Conservation (phyloP, 2,329 filamentous ascomycete species). For the Sclerotinia borealis region DNA sequence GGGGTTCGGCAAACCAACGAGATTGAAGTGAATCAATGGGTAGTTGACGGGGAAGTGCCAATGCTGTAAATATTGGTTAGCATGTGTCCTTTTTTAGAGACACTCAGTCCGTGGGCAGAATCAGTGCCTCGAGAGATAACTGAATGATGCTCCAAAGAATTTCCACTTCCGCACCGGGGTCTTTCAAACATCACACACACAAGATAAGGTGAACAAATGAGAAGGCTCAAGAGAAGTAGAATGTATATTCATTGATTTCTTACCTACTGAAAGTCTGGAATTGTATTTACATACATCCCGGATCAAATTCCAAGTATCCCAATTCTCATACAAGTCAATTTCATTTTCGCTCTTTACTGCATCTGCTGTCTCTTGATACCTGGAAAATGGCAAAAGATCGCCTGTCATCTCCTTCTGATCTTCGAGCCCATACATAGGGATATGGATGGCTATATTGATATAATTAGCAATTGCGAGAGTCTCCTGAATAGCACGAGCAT, state of each 20-base stretch:
- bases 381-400: slow-evolving; percentile 30
- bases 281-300: slow-evolving; percentile 82
- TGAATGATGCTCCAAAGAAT: slow-evolving; percentile 25
- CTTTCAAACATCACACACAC: slow-evolving; percentile 15
- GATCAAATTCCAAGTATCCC: slow-evolving; percentile 93
- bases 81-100: background rate
- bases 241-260: slow-evolving; percentile 37
- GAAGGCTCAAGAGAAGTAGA: slow-evolving; percentile 7
- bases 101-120: slow-evolving; percentile 7
- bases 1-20: slow-evolving; percentile 63
- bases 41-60: slow-evolving; percentile 52
- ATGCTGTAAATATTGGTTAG: slow-evolving; percentile 28
- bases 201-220: background rate
- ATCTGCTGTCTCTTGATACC: slow-evolving; percentile 30
- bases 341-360: slow-evolving; percentile 38
- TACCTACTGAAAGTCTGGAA: slow-evolving; percentile 75
- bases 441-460: slow-evolving; percentile 71
- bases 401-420: slow-evolving; percentile 38
- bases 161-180: slow-evolving; percentile 19
- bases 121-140: slow-evolving; percentile 27
- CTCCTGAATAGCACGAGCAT: slow-evolving; percentile 78
- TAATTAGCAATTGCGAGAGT: slow-evolving; percentile 68
- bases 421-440: slow-evolving; percentile 76
- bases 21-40: slow-evolving; percentile 56
- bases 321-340: slow-evolving; percentile 69